Evolutionary conservation across 306 rosid genomes (phyloP), one percentile per base, ranked within the genome.

Genomic region (Psophocarpus tetragonolobus): DNA sequence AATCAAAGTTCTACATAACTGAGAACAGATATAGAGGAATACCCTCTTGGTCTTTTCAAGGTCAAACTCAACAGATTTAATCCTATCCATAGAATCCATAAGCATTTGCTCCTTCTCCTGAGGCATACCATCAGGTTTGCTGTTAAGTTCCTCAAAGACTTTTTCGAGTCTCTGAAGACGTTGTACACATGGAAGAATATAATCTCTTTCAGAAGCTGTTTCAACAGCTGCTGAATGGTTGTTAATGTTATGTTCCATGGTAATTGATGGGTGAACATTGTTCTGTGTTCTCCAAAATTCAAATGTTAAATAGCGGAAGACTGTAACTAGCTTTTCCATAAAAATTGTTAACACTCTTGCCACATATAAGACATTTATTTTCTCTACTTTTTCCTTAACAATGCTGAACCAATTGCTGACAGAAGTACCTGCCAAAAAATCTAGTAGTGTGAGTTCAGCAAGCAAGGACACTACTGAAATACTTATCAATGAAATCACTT

Each of bases 21-120:
- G 54, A 57, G 38, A 15, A 30, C 54, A n/a, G n/a, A 57, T 66
- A 41, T 69, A 72, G 79, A 80, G 45, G 60, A 91, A 47, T 91
- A 95, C 99, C 84, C 88, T 84, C 88, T 95, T 95, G 27, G 99
- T 95, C 86, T 84, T 91, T 78, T 95, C 97, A 15, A 95, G 91
- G 82, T 95, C 99, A 57, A 86, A 80, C 84, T 95, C 99, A 64
- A 91, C 97, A 2, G 82, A 91, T 81, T 92, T 95, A 42, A 95
- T 95, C 88, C 99, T 87, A 61, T 92, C 90, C 86, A 91, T 85
- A 48, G 99, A 95, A 67, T 95, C 90, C 88, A 85, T 82, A 21
- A 95, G 93, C 78, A 95, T 86, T 80, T 76, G 83, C 64, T 95
- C 97, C 85, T 95, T 95, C 77, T 92, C 99, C 74, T 61, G 60